phyloP scores from a whole-genome alignment of 371 early-diverging fungal species.

The Hamiltosporidium magnivora region DNA sequence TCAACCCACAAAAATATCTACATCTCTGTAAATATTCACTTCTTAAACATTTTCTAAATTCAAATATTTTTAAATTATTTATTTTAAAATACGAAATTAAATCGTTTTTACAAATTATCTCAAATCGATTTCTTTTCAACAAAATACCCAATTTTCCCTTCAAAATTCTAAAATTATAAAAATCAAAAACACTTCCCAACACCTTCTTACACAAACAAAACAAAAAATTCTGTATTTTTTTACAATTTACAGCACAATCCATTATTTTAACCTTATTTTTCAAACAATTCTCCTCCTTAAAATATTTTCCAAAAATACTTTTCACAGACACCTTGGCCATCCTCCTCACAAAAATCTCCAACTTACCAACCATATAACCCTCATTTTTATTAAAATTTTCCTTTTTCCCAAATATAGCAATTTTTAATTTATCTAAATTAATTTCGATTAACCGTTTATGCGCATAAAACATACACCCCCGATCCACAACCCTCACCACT shows the following conservation, averaged over 20 bases:
- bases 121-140: slow-evolving; percentile 35
- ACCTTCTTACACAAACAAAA: slow-evolving; percentile 41
- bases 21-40: slow-evolving; percentile 7
- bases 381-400: background rate
- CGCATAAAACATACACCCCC: background rate
- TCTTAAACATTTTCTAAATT: slow-evolving; percentile 3
- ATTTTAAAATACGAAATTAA: slow-evolving; percentile 27
- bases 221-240: slow-evolving; percentile 30
- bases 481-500: background rate
- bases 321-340: background rate
- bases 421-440: background rate
- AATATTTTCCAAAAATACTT: slow-evolving; percentile 5
- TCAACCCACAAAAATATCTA: background rate
- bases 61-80: slow-evolving; percentile 14
- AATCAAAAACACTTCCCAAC: slow-evolving; percentile 18
- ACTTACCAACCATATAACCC: background rate
- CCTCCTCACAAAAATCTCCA: background rate
- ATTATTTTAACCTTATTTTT: background rate
- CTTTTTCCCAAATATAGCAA: slow-evolving; percentile 5
- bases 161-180: slow-evolving; percentile 29
- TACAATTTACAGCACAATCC: slow-evolving; percentile 1
- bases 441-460: background rate
- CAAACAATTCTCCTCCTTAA: background rate
- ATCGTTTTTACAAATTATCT: slow-evolving; percentile 25
- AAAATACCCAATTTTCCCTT: slow-evolving; percentile 35